Conservation (phyloP, 495 filamentous ascomycete species). For the Bathelium albidoporum region DNA sequence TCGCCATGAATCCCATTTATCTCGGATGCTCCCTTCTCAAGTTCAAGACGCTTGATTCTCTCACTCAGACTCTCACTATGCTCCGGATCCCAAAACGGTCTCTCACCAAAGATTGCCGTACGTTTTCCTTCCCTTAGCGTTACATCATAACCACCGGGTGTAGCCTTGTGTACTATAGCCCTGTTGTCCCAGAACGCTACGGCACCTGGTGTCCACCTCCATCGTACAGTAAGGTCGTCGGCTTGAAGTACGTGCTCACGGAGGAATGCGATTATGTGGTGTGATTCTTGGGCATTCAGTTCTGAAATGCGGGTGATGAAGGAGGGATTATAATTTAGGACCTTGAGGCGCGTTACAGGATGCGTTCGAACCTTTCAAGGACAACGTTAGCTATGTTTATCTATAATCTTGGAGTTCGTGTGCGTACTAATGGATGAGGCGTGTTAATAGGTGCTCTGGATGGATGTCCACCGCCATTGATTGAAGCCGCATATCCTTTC, state of each 20-base stretch:
- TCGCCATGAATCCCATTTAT: neutral
- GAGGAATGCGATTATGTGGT: conserved; percentile 16
- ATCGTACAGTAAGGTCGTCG: conserved; percentile 25
- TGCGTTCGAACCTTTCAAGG: conserved; percentile 39
- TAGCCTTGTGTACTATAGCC: conserved; percentile 8
- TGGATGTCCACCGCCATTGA: conserved; percentile 13
- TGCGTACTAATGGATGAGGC: conserved; percentile 6
- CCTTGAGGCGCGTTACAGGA: conserved; percentile 40
- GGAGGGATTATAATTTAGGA: conserved; percentile 28
- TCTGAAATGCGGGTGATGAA: conserved; percentile 14
- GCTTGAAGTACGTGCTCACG: conserved; percentile 18
- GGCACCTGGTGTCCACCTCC: conserved; percentile 23
- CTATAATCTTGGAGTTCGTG: conserved; percentile 23
- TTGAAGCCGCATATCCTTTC: conserved; percentile 12
- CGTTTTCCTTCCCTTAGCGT: conserved; percentile 10
- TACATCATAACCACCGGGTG: conserved; percentile 7
- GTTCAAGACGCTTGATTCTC: neutral
- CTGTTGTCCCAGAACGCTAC: conserved; percentile 28
- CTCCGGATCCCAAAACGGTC: neutral
- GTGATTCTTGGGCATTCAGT: conserved; percentile 8
- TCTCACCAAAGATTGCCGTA: conserved; percentile 11
- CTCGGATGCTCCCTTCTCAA: neutral
- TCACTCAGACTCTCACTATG: neutral
- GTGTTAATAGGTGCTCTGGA: conserved; percentile 11
- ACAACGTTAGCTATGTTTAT: conserved; percentile 20